A percentile compares a stretch with the other conserved stretches of the same genome.
Evolutionary conservation across 192 early-diverging fungal genomes (phyloP).

Genomic region (Bifiguratus adelaidae): DNA sequence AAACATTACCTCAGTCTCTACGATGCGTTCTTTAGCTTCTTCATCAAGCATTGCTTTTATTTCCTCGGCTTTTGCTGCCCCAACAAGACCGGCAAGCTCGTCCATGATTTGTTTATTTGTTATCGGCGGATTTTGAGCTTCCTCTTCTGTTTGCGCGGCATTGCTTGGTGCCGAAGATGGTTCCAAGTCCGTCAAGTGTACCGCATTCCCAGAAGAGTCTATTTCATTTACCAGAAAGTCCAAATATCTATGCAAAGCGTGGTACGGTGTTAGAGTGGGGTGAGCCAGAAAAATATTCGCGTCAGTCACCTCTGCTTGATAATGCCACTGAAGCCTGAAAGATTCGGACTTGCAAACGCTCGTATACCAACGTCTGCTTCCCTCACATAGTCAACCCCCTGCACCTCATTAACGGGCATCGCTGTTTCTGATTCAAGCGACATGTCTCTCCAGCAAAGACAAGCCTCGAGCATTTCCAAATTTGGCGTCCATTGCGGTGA

Average conservation of each 20-base stretch:
- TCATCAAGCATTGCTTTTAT: constrained; percentile 7
- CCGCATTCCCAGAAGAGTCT: constrained; percentile 50
- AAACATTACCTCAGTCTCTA: no score
- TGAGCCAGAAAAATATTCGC: neutral
- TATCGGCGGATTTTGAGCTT: no score
- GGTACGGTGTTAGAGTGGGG: neutral
- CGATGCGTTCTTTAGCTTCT: neutral
- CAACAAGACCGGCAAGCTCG: no score
- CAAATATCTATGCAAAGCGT: constrained; percentile 35
- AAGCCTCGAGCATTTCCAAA: no score
- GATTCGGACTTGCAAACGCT: neutral
- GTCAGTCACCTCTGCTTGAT: neutral
- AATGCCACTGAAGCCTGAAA: neutral
- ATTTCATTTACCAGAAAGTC: constrained; percentile 97
- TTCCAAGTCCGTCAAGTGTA: constrained; percentile 43
- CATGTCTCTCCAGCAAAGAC: neutral
- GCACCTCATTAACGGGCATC: no score
- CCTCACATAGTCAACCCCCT: neutral
- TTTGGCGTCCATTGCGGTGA: no score
- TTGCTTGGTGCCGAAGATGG: neutral
- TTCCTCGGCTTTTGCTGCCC: neutral
- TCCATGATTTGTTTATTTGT: no score
- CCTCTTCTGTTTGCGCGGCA: neutral
- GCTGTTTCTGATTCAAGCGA: neutral
- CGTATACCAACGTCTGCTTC: neutral